A percentile compares a stretch with the other conserved stretches of the same genome.
Evolutionary conservation across 139 green algal species (phyloP).

Genomic region (Chlamydomonas applanata): DNA sequence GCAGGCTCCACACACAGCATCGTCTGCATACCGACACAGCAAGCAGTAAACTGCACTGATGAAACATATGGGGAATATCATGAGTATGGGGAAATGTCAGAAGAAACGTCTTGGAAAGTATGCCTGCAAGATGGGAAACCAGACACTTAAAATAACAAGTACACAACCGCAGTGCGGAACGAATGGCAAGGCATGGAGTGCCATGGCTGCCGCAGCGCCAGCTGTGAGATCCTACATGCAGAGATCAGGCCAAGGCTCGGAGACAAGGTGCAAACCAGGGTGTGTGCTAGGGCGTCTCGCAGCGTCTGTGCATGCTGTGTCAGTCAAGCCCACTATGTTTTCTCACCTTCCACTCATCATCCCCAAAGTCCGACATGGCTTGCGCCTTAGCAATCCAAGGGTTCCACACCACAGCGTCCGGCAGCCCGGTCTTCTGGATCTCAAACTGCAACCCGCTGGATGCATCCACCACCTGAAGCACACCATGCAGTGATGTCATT

Average conservation of each 20-base stretch:
- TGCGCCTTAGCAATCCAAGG: conserved; percentile 69
- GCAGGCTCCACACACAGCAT: conserved; percentile 79
- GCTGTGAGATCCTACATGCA: not conserved
- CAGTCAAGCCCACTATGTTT: no score
- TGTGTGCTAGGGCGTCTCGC: no score
- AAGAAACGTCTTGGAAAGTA: no score
- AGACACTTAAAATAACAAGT: no score
- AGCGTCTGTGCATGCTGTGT: no score
- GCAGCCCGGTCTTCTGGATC: conserved; percentile 57
- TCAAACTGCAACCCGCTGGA: conserved; percentile 19
- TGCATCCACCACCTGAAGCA: conserved; percentile 49
- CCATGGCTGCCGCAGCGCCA: not conserved
- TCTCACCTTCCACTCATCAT: conserved; percentile 70
- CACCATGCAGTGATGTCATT: conserved; percentile 36
- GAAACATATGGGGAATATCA: no score
- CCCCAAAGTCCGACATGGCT: conserved; percentile 71
- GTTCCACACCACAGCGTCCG: conserved; percentile 84
- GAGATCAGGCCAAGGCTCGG: not conserved
- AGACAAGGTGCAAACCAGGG: not conserved
- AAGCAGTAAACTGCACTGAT: no score
- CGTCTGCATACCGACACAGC: conserved; percentile 23
- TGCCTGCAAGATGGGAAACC: no score
- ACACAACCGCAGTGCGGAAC: no score
- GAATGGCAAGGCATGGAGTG: no score
- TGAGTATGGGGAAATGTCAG: no score